A percentile compares a stretch with the other conserved stretches of the same genome.
Evolutionary conservation across 495 filamentous ascomycete genomes (phyloP).

Genomic region (Penicillium egyptiacum): DNA sequence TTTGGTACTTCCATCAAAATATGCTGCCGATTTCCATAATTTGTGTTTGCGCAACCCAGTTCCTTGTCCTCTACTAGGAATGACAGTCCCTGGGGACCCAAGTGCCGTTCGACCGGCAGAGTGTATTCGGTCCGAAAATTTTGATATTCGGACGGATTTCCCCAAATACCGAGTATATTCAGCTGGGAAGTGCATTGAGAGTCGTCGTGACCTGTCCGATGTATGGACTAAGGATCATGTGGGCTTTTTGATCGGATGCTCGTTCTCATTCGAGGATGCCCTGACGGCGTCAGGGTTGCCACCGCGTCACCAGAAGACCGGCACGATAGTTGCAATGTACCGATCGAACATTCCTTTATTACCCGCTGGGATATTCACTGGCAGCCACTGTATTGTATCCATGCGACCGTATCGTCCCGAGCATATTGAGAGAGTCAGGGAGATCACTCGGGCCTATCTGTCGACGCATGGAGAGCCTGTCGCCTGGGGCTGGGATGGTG

Average conservation of each 20-base stretch:
- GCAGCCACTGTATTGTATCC: conserved; percentile 49
- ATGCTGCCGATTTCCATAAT: conserved; percentile 52
- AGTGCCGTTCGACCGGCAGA: conserved; percentile 19
- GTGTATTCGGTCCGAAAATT: conserved; percentile 32
- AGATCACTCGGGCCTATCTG: conserved; percentile 46
- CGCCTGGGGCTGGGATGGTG: conserved; percentile 58
- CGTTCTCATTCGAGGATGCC: conserved; percentile 55
- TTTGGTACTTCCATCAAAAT: conserved; percentile 50
- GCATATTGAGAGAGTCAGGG: conserved; percentile 49
- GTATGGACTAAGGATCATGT: conserved; percentile 54
- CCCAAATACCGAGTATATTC: conserved; percentile 54
- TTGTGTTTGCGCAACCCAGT: conserved; percentile 58
- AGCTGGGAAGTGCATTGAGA: conserved; percentile 30
- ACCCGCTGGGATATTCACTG: conserved; percentile 54
- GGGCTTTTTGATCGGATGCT: conserved; percentile 59
- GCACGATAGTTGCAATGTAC: conserved; percentile 54
- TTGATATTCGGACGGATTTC: conserved; percentile 54
- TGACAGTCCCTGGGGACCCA: conserved; percentile 24
- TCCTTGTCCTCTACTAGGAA: conserved; percentile 55
- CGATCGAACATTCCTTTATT: conserved; percentile 47
- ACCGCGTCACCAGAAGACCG: conserved; percentile 42
- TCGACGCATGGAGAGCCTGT: conserved; percentile 59
- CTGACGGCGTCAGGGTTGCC: conserved; percentile 44
- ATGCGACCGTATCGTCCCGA: conserved; percentile 52
- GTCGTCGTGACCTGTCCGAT: conserved; percentile 36